These are phyloP conservation scores for Starmera stellimalicola DNA, from an alignment of 1,139 yeast genomes.

Conservation along the genomic window DNA sequence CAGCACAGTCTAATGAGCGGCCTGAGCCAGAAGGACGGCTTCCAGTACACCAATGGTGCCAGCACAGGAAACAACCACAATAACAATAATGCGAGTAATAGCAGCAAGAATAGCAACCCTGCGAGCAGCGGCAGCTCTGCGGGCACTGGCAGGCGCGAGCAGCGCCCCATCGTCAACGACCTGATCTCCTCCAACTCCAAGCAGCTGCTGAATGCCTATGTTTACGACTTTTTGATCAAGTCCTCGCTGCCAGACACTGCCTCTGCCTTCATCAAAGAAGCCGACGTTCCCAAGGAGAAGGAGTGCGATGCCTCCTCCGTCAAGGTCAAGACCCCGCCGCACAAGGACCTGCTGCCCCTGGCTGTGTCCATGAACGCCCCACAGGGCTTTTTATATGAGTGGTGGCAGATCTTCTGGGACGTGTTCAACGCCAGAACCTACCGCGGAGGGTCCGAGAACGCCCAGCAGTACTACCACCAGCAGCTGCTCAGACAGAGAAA, in stretches of 20 bases:
- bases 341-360: slow-evolving; percentile 36
- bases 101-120: background rate
- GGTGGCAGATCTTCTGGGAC: slow-evolving; percentile 98
- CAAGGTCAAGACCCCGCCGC: slow-evolving; percentile 15
- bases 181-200: slow-evolving; percentile 46
- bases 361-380: slow-evolving; percentile 67
- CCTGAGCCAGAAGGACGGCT: background rate
- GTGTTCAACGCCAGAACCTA: slow-evolving; percentile 75
- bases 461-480: slow-evolving; percentile 65
- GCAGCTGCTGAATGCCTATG: slow-evolving; percentile 72
- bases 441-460: slow-evolving; percentile 50
- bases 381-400: slow-evolving; percentile 78
- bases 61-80: no score
- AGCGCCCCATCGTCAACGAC: slow-evolving; percentile 31
- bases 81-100: no score
- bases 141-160: no score
- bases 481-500: slow-evolving; percentile 58
- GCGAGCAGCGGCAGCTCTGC: background rate
- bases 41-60: no score
- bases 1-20: no score
- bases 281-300: slow-evolving; percentile 31
- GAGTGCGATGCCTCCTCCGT: slow-evolving; percentile 10
- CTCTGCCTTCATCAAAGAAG: slow-evolving; percentile 61
- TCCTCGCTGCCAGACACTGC: slow-evolving; percentile 69
- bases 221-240: slow-evolving; percentile 78